phyloP scores from a whole-genome alignment of 1,284 basidiomycete species.

The Trametes hirsuta region DNA sequence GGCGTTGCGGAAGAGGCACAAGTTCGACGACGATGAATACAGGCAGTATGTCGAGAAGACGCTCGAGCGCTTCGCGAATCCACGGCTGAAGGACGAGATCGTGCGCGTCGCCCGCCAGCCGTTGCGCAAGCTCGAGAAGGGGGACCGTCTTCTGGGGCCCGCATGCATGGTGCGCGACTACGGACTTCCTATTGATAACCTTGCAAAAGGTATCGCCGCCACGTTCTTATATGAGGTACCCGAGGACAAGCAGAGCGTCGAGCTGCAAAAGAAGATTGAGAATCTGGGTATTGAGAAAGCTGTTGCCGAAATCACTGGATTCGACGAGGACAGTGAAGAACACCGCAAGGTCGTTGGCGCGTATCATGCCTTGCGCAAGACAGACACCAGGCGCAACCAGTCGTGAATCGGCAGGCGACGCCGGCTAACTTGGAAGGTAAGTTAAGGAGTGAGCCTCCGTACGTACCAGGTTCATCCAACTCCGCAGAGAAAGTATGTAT shows the following conservation, averaged over 20 bases:
- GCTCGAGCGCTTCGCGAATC: conserved; percentile 40
- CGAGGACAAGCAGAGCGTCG: conserved; percentile 38
- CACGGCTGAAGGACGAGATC: conserved; percentile 41
- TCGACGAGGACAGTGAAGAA: conserved; percentile 30
- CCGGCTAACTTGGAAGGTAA: background rate
- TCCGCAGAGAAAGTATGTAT: too few relatives aligned
- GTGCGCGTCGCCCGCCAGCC: conserved; percentile 43
- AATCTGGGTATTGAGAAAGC: conserved; percentile 33
- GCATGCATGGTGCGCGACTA: conserved; percentile 39
- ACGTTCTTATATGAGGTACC: conserved; percentile 39
- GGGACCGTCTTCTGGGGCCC: conserved; percentile 42
- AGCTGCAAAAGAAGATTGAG: conserved; percentile 33
- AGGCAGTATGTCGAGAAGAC: conserved; percentile 38
- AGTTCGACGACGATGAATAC: conserved; percentile 34
- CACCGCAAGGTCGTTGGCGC: conserved; percentile 28
- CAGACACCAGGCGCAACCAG: conserved; percentile 5
- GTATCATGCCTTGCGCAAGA: conserved; percentile 25
- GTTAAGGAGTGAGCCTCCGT: background rate
- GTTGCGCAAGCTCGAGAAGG: conserved; percentile 40
- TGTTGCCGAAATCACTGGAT: conserved; percentile 33
- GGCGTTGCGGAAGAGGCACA: conserved; percentile 31
- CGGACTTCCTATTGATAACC: conserved; percentile 34
- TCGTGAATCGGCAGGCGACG: background rate
- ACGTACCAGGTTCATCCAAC: too few relatives aligned
- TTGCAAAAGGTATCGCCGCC: conserved; percentile 41